Evolutionary conservation across 129 eudicot species (phyloP), one percentile per base, ranked within the genome.

Genomic region (Centrapalus pauciflorus): DNA sequence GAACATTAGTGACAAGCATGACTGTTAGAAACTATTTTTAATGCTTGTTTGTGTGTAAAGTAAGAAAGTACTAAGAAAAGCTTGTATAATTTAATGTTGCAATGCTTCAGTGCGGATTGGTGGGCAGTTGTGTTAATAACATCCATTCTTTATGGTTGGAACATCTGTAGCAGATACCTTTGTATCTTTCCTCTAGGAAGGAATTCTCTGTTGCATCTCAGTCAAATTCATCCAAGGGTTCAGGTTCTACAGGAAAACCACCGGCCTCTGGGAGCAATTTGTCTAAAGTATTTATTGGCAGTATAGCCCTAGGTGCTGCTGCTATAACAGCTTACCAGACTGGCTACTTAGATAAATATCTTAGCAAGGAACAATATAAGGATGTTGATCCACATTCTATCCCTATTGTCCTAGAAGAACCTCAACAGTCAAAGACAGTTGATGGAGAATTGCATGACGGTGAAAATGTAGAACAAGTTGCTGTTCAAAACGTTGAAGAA

Each of bases 101-200:
- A 43, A 28, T 45, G 19, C 46, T 72, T 7, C 38, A 35, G 4
- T 64, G 43, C 28, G 52, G 20, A 45, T 35, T 55, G 48, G 23
- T 24, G 40, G 13, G 43, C 24, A 61, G 21, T 3, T 73, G 33
- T 57, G 65, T 52, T 52, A 6, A 49, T 32, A 30, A 26, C 17
- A 6, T 17, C 61, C 46, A 12, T 61, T 55, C 38, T 38, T 21
- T 26, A 45, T 71, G 49, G 23, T 23, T 65, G 32, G 25, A 27
- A 52, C 52, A 35, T 48, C 57, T 57, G 61, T 64, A 55, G 81
- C 96, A 89, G 99, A 70, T 86, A 71, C 89, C 92, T 58, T 80
- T 87, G 64, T 80, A 78, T 78, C 91, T 83, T 81, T 82, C 84
- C 48, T 73, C 81, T 57, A 76, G 90, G 81, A 91, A 80, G 84